Base-by-base conservation (phyloP, 768 basidiomycete species). In the Rhodosporidiobolus sp. region DNA sequence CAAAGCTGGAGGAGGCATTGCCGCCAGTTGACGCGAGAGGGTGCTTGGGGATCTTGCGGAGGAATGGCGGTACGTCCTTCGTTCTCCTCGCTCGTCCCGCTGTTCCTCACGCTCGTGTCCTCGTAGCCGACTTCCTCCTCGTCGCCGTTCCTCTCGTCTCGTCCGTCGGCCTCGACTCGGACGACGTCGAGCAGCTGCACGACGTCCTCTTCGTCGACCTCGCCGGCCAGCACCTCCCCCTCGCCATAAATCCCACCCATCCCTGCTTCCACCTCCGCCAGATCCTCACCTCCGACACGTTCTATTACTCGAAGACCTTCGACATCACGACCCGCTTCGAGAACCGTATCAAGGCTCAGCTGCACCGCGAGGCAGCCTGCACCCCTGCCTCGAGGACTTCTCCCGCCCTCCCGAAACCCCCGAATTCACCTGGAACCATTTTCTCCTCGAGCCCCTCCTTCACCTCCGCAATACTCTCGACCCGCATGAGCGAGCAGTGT, bases 161-260 rank as follows among this genome's bases (percentile, higher is more conserved):
- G 22, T 19, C 53, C n/a, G 54, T 66, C 53, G 63, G 59, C 26
- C 30, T 35, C 24, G 43, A 43, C 0, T 34, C 22, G 4, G 34
- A 57, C 24, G 70, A 66, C 19, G 58, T 54, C 30, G 34, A 55
- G 20, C 32, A 35, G 14, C 17, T 71, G 54, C 22, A 66, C 7
- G 38, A 71, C 8, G 70, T 71, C 4, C n/a, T 30, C 7, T 71
- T 65, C 35, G 57, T 61, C 54, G 59, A 65, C 53, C 35, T 71
- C 60, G 53, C 49, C 45, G 59, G 54, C 20, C 28, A 20, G 0
- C 52, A 45, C 22, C 28, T 32, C 4, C 43, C 28, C 11, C 2
- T 30, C 43, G n/a, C 32, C 20, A 45, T 26, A 11, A 22, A 65
- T 2, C 58, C 30, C 54, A 4, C 26, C 1, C 65, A 59, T 24